phyloP scores from a whole-genome alignment of 495 filamentous ascomycete species.

The Ramalina peruviana region DNA sequence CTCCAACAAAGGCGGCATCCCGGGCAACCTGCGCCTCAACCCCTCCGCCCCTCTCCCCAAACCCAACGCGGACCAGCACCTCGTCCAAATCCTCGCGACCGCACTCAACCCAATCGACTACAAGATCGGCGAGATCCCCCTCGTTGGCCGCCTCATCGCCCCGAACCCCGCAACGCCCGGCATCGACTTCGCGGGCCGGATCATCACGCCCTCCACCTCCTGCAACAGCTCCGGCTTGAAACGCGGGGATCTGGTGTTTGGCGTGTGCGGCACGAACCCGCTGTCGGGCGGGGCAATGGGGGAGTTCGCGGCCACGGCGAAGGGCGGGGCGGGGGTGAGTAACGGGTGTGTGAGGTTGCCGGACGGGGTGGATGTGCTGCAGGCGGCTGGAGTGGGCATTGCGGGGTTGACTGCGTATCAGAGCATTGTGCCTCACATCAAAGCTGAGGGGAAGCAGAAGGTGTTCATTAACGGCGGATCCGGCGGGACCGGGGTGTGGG shows the following conservation, averaged over 20 bases:
- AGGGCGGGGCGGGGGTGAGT: conserved; percentile 2
- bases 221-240: conserved; percentile 20
- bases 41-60: conserved; percentile 25
- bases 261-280: conserved; percentile 23
- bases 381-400: conserved; percentile 39
- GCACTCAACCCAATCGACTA: conserved; percentile 58
- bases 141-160: conserved; percentile 28
- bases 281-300: conserved; percentile 35
- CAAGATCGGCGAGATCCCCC: conserved; percentile 44
- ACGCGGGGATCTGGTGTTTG: conserved; percentile 43
- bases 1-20: conserved; percentile 31
- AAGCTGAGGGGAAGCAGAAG: conserved; percentile 28
- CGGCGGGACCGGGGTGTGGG: conserved; percentile 47
- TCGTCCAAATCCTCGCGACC: conserved; percentile 40
- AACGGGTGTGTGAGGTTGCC: conserved; percentile 27
- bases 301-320: conserved; percentile 32
- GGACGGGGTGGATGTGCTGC: conserved; percentile 33
- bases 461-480: conserved; percentile 58
- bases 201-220: conserved; percentile 21
- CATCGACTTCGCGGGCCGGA: conserved; percentile 48
- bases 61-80: conserved; percentile 29
- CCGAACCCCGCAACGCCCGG: conserved; percentile 41
- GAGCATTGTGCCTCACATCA: conserved; percentile 39
- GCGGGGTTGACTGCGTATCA: conserved; percentile 48
- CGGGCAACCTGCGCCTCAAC: conserved; percentile 39